Conservation (phyloP, 2,329 filamentous ascomycete genomes). For the Hawksworthiomyces lignivorus region DNA sequence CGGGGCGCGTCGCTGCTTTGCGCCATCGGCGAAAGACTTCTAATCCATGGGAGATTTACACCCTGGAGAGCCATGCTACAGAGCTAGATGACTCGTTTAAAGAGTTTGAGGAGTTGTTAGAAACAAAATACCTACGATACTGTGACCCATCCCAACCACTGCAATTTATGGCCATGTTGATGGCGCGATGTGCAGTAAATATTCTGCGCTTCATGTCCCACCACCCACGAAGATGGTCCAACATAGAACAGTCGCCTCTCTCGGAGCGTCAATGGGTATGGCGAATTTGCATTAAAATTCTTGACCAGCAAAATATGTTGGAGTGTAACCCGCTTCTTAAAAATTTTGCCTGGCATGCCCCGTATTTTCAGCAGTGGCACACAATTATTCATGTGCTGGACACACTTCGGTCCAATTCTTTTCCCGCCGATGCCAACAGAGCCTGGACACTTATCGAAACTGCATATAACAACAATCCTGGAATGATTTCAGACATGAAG, state of each 20-base stretch:
- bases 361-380: slow-evolving; percentile 26
- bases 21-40: background rate
- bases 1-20: slow-evolving; percentile 7
- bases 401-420: slow-evolving; percentile 25
- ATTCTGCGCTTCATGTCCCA: slow-evolving; percentile 18
- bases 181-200: slow-evolving; percentile 14
- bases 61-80: background rate
- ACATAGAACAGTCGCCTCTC: slow-evolving; percentile 18
- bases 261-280: slow-evolving; percentile 20
- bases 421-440: slow-evolving; percentile 21
- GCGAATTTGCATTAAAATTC: slow-evolving; percentile 21
- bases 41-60: slow-evolving; percentile 1
- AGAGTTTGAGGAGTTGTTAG: slow-evolving; percentile 19
- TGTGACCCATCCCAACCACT: slow-evolving; percentile 15
- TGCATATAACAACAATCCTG: slow-evolving; percentile 25
- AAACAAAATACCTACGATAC: slow-evolving; percentile 14
- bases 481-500: slow-evolving; percentile 19
- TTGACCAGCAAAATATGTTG: slow-evolving; percentile 25
- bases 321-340: slow-evolving; percentile 24
- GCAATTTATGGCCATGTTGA: slow-evolving; percentile 16
- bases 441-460: slow-evolving; percentile 27
- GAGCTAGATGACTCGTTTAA: slow-evolving; percentile 14
- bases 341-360: slow-evolving; percentile 24
- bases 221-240: slow-evolving; percentile 24
- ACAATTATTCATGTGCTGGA: slow-evolving; percentile 28